Evolutionary conservation across 805 yeast genomes (phyloP), one percentile per base, ranked within the genome.

Genomic region (Cephaloascus fragrans): DNA sequence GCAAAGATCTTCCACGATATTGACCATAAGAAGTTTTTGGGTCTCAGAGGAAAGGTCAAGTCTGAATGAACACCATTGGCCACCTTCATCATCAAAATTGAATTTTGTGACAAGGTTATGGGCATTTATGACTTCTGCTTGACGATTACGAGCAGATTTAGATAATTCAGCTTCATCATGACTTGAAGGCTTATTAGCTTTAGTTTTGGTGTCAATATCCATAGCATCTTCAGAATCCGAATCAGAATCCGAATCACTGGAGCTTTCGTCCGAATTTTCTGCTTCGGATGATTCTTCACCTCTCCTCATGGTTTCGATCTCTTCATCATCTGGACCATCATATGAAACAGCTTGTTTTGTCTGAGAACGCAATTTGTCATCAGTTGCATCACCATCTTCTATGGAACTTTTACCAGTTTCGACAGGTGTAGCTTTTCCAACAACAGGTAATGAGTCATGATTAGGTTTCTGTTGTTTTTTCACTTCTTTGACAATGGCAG

Each of bases 281-380:
- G 81, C 93, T 46, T 78, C 87, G 42, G 80, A 78, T 32, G 89
- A 77, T 50, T 81, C 75, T 58, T 83, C 90, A 37, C 84, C 95
- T 52, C 73, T 73, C 61, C 80, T 80, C 89, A 86, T 84, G 38
- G 85, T 84, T 57, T 87, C 97, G 44, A 85, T 67, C 55, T 89
- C 97, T 23, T 87, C 97, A 45, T 89, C 97, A 62, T 89, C 97
- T 26, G 96, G 96, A 14, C 78, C 95, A 46, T 89, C 97, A 50
- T 87, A 87, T 2, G 96, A 87, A 32, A 84, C 90, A 15, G 95
- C 80, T 63, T 89, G 95, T 50, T 87, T 86, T 31, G 79, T 69
- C 48, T 80, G 81, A 39, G 71, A 63, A 46, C 68, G 73, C 43
- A 71, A 62, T 51, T 71, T 77, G 44, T 75, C 86, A 45, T 78